A percentile compares a stretch with the other conserved stretches of the same genome.
Evolutionary conservation across 768 basidiomycete species (phyloP).

Genomic region (Nevesoporus exiguus): DNA sequence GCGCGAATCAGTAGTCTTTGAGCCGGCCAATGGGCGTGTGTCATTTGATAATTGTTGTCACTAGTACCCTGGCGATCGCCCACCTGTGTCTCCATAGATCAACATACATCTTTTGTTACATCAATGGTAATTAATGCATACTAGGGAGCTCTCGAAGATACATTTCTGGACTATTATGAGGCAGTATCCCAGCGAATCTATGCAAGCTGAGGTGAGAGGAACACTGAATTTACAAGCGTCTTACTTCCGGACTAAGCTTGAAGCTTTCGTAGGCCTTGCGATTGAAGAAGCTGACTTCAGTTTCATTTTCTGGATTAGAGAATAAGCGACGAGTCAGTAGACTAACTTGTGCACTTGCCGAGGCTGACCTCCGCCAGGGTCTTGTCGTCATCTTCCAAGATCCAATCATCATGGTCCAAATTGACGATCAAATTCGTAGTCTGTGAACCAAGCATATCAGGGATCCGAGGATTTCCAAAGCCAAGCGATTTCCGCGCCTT

Average conservation of each 20-base stretch:
- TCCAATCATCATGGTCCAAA: conserved; percentile 93
- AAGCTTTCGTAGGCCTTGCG: conserved; percentile 72
- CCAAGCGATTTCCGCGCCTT: conserved; percentile 52
- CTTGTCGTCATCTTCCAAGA: conserved; percentile 64
- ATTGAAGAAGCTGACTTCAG: conserved; percentile 92
- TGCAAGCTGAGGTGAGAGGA: neutral
- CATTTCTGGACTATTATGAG: neutral
- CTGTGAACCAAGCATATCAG: conserved; percentile 40
- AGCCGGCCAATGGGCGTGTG: conserved; percentile 14
- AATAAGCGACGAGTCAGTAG: neutral
- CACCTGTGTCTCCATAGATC: conserved; percentile 29
- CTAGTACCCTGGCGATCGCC: conserved; percentile 21
- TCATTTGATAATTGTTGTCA: conserved; percentile 17
- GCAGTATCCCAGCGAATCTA: conserved; percentile 30
- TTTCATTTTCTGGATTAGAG: conserved; percentile 76
- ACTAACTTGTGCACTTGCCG: conserved; percentile 50
- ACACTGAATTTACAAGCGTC: neutral
- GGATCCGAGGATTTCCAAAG: neutral
- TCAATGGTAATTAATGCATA: conserved; percentile 29
- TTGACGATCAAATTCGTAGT: conserved; percentile 98
- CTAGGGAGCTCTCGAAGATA: conserved; percentile 7
- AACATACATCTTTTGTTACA: conserved; percentile 27
- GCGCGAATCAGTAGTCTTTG: conserved; percentile 74
- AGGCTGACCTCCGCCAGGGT: conserved; percentile 70
- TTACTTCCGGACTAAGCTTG: conserved; percentile 78